A percentile compares a stretch with the other conserved stretches of the same genome.
phyloP scores from a whole-genome alignment of 2,329 filamentous ascomycete genomes.

The Huntiella abstrusa region DNA sequence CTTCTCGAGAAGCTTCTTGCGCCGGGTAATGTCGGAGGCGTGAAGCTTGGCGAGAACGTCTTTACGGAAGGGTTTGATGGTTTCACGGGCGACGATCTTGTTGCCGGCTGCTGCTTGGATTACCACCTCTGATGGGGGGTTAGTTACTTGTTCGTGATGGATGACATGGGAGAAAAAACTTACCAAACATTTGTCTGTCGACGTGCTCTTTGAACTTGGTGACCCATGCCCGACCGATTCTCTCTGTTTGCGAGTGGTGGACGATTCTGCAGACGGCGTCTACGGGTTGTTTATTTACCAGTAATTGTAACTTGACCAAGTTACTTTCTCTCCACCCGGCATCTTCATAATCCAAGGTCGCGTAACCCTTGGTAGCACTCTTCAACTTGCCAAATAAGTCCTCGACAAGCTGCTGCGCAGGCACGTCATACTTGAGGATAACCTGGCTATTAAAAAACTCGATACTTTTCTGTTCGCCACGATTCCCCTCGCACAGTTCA shows the following conservation, averaged over 20 bases:
- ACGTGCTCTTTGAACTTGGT: slow-evolving; percentile 95
- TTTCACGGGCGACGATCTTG: slow-evolving; percentile 75
- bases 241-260: slow-evolving; percentile 61
- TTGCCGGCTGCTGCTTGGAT: slow-evolving; percentile 80
- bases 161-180: slow-evolving; percentile 11
- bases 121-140: slow-evolving; percentile 44
- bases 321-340: slow-evolving; percentile 66
- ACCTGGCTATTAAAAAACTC: slow-evolving; percentile 90
- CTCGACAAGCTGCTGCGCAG: slow-evolving; percentile 77
- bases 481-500: slow-evolving; percentile 78
- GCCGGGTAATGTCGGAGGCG: slow-evolving; percentile 65
- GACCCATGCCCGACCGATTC: slow-evolving; percentile 74
- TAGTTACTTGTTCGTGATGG: background rate
- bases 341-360: slow-evolving; percentile 91
- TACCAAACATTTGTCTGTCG: slow-evolving; percentile 76
- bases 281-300: slow-evolving; percentile 85
- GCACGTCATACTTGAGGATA: slow-evolving; percentile 81
- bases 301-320: slow-evolving; percentile 73
- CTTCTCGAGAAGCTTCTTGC: slow-evolving; percentile 80
- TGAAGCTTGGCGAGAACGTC: slow-evolving; percentile 88
- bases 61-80: slow-evolving; percentile 90
- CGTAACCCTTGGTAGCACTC: slow-evolving; percentile 83
- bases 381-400: slow-evolving; percentile 97
- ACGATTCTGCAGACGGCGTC: slow-evolving; percentile 88
- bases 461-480: slow-evolving; percentile 70